Base-by-base conservation (phyloP, 768 basidiomycete genomes). In the Amanita polypyramis region DNA sequence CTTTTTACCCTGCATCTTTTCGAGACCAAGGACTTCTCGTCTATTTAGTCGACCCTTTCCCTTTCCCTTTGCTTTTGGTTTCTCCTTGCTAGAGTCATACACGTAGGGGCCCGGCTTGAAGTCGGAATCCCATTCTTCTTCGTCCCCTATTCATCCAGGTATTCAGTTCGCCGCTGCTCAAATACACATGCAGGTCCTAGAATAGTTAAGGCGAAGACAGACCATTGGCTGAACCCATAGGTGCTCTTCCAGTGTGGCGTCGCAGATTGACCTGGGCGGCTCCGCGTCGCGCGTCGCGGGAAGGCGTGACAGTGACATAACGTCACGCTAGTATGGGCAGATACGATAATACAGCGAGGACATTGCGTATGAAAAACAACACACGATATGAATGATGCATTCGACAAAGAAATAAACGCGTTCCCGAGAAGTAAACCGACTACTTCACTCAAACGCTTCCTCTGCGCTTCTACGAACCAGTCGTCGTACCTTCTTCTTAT, bases 401-500 rank as follows among this genome's bases (percentile, higher is more conserved):
- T 15, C 34, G 52, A 52, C 46, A 50, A 42, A 49, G 46, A 44
- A 45, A 34, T 50, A 40, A 10, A 14, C 44, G 37, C 3, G n/a
- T 36, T 20, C 17, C 11, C n/a, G 21, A 46, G 44, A 41, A 49
- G 40, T n/a, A 43, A 42, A 41, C 40, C 49, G 48, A 37, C 40
- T 33, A 39, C 45, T 54, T 70, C 59, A 86, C 57, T 91, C 87
- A 56, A 75, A 88, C 1, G 81, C 85, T 59, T 93, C 93, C 61
- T 98, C 95, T 9, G 93, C 94, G 56, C 85, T 86, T 65, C 73
- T 73, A 51, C 94, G 77, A 40, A 79, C 95, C 54, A 98, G 66
- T 53, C 89, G 77, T 56, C 93, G 82, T 47, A 99, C 94, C 67
- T 92, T 95, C 85, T 96, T 97, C 79, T 77, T 87, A 68, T 98